Base-by-base conservation (phyloP, 805 yeast genomes). In the Lipomyces japonicus region DNA sequence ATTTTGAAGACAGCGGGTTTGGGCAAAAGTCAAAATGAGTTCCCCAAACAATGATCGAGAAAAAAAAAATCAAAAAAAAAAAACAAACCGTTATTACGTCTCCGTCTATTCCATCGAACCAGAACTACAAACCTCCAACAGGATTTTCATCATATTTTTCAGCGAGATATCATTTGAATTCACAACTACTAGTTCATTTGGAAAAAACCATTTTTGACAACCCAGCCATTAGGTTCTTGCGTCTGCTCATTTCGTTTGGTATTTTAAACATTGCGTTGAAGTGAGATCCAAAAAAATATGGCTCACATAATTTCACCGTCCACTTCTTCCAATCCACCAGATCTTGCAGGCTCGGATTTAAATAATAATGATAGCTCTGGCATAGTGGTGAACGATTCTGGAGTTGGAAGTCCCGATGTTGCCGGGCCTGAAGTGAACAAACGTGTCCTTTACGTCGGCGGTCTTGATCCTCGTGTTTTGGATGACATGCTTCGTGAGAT, bases 381-480 rank as follows among this genome's bases (percentile, higher is more conserved):
- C n/a, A n/a, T n/a, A n/a, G n/a, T n/a, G n/a, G n/a, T n/a, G n/a
- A n/a, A n/a, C n/a, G n/a, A n/a, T n/a, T n/a, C n/a, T n/a, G n/a
- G n/a, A n/a, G n/a, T n/a, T n/a, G n/a, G n/a, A n/a, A n/a, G n/a
- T n/a, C n/a, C n/a, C n/a, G n/a, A n/a, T n/a, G n/a, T n/a, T 36
- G 22, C 26, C 12, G 36, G 45, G 10, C 26, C 35, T 9, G 91
- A 85, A 62, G 75, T 84, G 5, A 82, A 89, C 31, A 77, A 79
- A 50, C 82, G 78, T 49, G 83, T 85, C 50, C 68, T 57, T 19
- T 57, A 89, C 63, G 91, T 88, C 39, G 91, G 95, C 40, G 81
- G 83, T 10, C 69, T 88, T 46, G 83, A 77, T 61, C 79, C 79
- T 56, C 66, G 80, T 1, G 80, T 86, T 37, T 70, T 80, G 21